Base-by-base conservation (phyloP, 306 rosid genomes). In the Cicer cuneatum region DNA sequence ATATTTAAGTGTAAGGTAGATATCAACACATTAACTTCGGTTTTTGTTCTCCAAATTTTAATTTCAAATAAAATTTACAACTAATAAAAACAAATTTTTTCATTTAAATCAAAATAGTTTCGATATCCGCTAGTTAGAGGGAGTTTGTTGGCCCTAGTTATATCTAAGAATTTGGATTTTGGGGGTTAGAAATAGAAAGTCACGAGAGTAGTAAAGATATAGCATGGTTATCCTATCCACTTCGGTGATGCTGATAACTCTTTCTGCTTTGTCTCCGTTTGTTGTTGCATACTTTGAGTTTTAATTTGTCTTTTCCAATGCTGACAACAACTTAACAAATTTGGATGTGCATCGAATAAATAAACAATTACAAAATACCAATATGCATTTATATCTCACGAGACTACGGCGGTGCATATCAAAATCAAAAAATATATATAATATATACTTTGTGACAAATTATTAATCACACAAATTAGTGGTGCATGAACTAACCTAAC, bases 181-280 rank as follows among this genome's bases (percentile, higher is more conserved):
- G 37, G 37, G 35, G 33, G 75, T 69, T 16, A 68, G 14, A 53
- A 79, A 7, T n/a, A 37, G 14, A 69, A 3, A 64, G 77, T 85
- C 84, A 83, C 80, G 73, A 74, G 80, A 71, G 6, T 14, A 7
- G 53, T 40, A 52, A 67, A 53, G 68, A 74, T 16, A 74, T 61
- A 76, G 72, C 80, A 84, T 80, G 66, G 83, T 77, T n/a, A n/a
- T n/a, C n/a, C n/a, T 77, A 81, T 84, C 87, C 81, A 77, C 43
- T 61, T 64, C 13, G 46, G 16, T 39, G 63, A 73, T 63, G 62
- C 62, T 35, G 77, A 69, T 73, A 45, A 73, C 54, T 15, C 65
- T 64, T 42, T 72, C 84, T 38, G 78, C 46, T 46, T 63, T 77
- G 60, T 52, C 71, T 76, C 58, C 29, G 71, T 18, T 35, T 69